These are phyloP conservation scores for Candida cerambycidarum DNA, from an alignment of 805 yeast genomes.

Conservation along the genomic window DNA sequence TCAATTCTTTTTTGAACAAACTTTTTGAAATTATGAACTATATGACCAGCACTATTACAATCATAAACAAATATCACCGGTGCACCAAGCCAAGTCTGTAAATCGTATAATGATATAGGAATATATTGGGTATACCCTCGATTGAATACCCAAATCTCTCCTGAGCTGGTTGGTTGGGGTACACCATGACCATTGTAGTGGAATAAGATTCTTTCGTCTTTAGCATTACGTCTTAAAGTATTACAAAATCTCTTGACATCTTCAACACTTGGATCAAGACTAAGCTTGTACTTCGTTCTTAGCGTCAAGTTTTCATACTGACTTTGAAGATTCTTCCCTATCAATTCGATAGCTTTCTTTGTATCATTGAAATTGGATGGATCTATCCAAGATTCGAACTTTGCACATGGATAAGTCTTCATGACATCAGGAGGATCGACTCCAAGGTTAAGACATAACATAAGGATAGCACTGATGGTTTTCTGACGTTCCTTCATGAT, in stretches of 20 bases:
- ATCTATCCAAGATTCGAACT: slow-evolving; percentile 90
- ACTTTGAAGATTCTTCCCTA: slow-evolving; percentile 81
- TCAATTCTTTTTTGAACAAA: slow-evolving; percentile 88
- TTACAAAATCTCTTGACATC: slow-evolving; percentile 91
- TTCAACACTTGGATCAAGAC: slow-evolving; percentile 92
- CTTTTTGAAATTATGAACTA: slow-evolving; percentile 82
- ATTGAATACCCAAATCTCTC: slow-evolving; percentile 98
- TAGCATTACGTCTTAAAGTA: slow-evolving; percentile 82
- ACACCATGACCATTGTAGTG: slow-evolving; percentile 99
- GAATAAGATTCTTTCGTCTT: slow-evolving; percentile 88
- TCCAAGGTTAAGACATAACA: slow-evolving; percentile 86
- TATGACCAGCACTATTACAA: slow-evolving; percentile 92
- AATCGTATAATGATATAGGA: slow-evolving; percentile 91
- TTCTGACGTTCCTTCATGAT: slow-evolving; percentile 85
- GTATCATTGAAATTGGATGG: slow-evolving; percentile 80
- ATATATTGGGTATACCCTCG: slow-evolving; percentile 96
- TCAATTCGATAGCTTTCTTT: slow-evolving; percentile 85
- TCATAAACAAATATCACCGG: slow-evolving; percentile 95
- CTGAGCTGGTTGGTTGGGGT: slow-evolving; percentile 93
- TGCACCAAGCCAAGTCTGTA: slow-evolving; percentile 97
- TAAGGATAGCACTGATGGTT: slow-evolving; percentile 90
- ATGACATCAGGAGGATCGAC: slow-evolving; percentile 97
- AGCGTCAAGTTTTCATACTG: slow-evolving; percentile 89
- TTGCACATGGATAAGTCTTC: slow-evolving; percentile 91
- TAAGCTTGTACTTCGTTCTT: slow-evolving; percentile 86